Evolutionary conservation across 2,329 filamentous ascomycete species (phyloP), one percentile per base, ranked within the genome.

Genomic region (Botryosphaeria agaves): DNA sequence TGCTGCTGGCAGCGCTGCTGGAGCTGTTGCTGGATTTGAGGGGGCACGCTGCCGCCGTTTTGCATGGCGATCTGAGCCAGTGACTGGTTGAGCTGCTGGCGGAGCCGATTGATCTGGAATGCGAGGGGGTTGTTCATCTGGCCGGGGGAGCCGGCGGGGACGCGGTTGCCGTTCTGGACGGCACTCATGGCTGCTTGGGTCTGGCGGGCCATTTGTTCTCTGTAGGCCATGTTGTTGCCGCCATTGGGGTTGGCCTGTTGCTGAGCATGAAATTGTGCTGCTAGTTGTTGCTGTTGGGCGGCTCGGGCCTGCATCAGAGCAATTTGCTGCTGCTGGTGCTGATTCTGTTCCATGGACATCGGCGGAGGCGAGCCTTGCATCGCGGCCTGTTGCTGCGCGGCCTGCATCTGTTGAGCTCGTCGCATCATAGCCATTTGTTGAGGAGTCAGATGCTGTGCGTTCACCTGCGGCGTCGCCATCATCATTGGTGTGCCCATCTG

Each of bases 301-400:
- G 20, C 20, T 24, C 47, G 47, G 30, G 49, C 48, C 3, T 41
- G 47, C 42, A 51, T 47, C 9, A 43, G 36, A 33, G 47, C 37
- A 12, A 47, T 38, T 29, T 53, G 49, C 28, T 51, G 47, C 25
- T 51, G 46, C 28, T 48, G 48, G 14, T 45, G 40, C 14, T 47
- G 42, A 17, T 51, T 41, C 11, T 47, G 45, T 31, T 53, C 48
- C 29, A 48, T 45, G 25, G 52, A 47, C 14, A 49, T 40, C 30
- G 44, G 44, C 28, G n/a, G n/a, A n/a, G n/a, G n/a, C n/a, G n/a
- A n/a, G n/a, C n/a, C n/a, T n/a, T n/a, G n/a, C n/a, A n/a, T n/a
- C n/a, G n/a, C n/a, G n/a, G n/a, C n/a, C n/a, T n/a, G n/a, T n/a
- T n/a, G n/a, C n/a, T n/a, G n/a, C n/a, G n/a, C n/a, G n/a, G n/a